These are phyloP conservation scores for Leccinum broughii DNA, from an alignment of 768 basidiomycete genomes.

Conservation along the genomic window DNA sequence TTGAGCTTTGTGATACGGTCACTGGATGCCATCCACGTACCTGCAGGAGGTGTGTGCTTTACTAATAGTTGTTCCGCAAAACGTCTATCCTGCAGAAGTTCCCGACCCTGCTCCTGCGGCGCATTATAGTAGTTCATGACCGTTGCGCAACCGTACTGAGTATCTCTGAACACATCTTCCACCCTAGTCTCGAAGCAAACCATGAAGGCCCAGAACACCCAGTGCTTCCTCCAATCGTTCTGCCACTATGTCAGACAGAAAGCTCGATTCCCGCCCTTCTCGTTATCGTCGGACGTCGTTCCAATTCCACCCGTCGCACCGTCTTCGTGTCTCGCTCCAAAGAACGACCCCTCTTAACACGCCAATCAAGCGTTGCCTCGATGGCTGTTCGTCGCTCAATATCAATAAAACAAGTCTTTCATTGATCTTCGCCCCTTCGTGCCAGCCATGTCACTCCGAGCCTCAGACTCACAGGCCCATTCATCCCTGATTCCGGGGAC, in stretches of 20 bases:
- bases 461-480: neutral
- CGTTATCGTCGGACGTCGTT: neutral
- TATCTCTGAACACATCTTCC: constrained; percentile 1
- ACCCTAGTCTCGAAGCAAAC: neutral
- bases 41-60: constrained; percentile 2
- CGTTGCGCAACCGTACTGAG: neutral
- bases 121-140: constrained; percentile 17
- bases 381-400: constrained; percentile 20
- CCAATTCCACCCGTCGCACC: neutral
- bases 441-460: constrained; percentile 5
- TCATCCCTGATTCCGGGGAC: constrained; percentile 8
- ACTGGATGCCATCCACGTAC: neutral
- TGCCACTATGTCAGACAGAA: neutral
- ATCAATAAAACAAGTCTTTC: neutral
- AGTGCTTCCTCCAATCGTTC: neutral
- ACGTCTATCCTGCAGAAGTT: neutral
- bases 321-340: neutral
- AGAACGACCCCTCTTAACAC: constrained; percentile 9
- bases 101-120: constrained; percentile 1
- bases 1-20: neutral
- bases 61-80: neutral
- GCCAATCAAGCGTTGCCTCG: constrained; percentile 26
- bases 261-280: neutral
- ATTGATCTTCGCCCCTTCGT: constrained; percentile 8
- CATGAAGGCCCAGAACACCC: neutral